These are phyloP conservation scores for Xylaria curta DNA, from an alignment of 495 filamentous ascomycete genomes.

Conservation along the genomic window DNA sequence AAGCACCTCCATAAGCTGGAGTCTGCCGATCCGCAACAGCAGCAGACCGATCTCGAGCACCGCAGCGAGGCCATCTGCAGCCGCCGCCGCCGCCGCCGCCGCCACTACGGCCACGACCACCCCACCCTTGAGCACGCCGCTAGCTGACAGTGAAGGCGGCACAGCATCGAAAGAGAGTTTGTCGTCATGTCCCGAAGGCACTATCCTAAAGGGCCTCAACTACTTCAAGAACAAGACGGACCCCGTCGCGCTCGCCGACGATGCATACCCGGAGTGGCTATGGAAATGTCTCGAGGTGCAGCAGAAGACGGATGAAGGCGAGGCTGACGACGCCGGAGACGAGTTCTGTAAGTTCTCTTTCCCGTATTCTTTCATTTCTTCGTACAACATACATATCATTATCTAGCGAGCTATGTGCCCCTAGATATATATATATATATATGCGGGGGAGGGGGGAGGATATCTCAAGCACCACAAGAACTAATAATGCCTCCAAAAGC, in stretches of 20 bases:
- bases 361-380: neutral
- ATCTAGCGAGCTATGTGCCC: neutral
- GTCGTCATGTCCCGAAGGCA: slow-evolving; percentile 68
- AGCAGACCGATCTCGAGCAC: slow-evolving; percentile 43
- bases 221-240: slow-evolving; percentile 79
- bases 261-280: slow-evolving; percentile 90
- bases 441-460: neutral
- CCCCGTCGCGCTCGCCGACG: slow-evolving; percentile 77
- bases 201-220: slow-evolving; percentile 77
- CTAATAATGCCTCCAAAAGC: slow-evolving; percentile 53
- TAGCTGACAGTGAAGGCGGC: slow-evolving; percentile 23
- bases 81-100: slow-evolving; percentile 35
- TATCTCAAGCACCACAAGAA: neutral
- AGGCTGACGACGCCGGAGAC: slow-evolving; percentile 60
- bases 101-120: slow-evolving; percentile 9
- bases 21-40: slow-evolving; percentile 16
- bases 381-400: neutral
- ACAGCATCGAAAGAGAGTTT: slow-evolving; percentile 34
- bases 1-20: slow-evolving; percentile 21
- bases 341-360: slow-evolving; percentile 70
- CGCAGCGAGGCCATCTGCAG: slow-evolving; percentile 35
- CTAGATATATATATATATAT: neutral
- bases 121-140: slow-evolving; percentile 20
- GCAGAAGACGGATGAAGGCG: slow-evolving; percentile 48
- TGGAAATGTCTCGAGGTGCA: slow-evolving; percentile 75